Base-by-base conservation (phyloP, 202 grass and related monocot species). In the Carex sylvatica region DNA sequence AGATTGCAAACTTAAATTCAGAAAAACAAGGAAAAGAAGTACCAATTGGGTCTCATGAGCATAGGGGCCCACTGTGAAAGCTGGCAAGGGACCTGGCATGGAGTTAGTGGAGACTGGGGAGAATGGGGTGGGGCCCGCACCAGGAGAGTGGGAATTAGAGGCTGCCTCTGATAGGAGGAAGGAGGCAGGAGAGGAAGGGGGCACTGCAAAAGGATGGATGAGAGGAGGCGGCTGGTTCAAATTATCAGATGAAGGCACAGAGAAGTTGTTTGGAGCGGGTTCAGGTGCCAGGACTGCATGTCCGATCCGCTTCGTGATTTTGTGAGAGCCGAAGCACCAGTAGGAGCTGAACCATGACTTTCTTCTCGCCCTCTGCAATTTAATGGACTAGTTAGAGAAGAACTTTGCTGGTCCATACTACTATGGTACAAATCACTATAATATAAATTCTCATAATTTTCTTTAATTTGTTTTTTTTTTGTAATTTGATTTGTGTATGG, bases 241-340 rank as follows among this genome's bases (percentile, higher is more conserved):
- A 86, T 92, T 95, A 73, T 90, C 80, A 61, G 83, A 36, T 61
- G 67, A 46, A 56, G 88, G 85, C 62, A 85, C 85, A 84, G 92
- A 89, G 79, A 87, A 77, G 60, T 80, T 92, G 35, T 83, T 86
- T 82, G 84, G 35, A 66, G 86, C 61, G 47, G 74, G 88, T 85
- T 99, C 93, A 12, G 96, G 91, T 46, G 83, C 89, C 87, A 99
- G 89, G 49, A 90, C 81, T 40, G 93, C 89, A 62, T 96, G 92
- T 28, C 88, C 84, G 18, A 96, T 99, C 26, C 91, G 88, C 8
- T 79, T 87, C 12, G 69, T 91, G 78, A 89, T 89, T 87, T 91
- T 93, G 42, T 91, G 91, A 79, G 91, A 87, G 15, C 96, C 93
- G 83, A 99, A 99, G 83, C 96, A 99, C 86, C 94, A 93, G 83